A percentile compares a stretch with the other conserved stretches of the same genome.
Conservation (phyloP, 2,329 filamentous ascomycete species). For the Chrysoporthe puriensis region DNA sequence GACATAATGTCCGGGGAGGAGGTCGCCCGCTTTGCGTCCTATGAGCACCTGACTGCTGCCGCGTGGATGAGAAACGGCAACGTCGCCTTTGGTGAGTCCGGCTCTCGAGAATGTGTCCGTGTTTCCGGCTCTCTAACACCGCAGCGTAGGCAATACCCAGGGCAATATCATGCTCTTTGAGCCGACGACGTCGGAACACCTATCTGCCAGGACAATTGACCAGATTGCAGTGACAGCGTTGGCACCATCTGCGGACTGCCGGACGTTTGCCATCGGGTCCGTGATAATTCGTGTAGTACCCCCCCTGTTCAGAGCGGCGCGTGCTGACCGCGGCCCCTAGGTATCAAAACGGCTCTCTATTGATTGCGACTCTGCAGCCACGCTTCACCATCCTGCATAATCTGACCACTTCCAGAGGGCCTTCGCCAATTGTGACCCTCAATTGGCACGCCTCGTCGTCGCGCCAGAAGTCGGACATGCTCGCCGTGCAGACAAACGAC, state of each 20-base stretch:
- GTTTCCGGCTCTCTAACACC: background rate
- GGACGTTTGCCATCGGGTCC: slow-evolving; percentile 95
- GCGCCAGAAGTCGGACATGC: slow-evolving; percentile 96
- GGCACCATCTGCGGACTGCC: slow-evolving; percentile 85
- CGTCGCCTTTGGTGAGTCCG: slow-evolving; percentile 83
- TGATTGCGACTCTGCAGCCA: slow-evolving; percentile 87
- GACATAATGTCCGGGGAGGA: slow-evolving; percentile 91
- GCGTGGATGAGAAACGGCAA: slow-evolving; percentile 98
- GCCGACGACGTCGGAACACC: slow-evolving; percentile 87
- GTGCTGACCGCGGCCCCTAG: slow-evolving; percentile 49
- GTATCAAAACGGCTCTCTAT: slow-evolving; percentile 91
- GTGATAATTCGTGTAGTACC: slow-evolving; percentile 28
- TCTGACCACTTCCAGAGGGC: slow-evolving; percentile 78
- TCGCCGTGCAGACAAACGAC: slow-evolving; percentile 88
- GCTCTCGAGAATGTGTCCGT: background rate
- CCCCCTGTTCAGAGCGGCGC: slow-evolving; percentile 5
- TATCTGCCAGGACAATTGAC: slow-evolving; percentile 84
- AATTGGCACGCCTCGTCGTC: slow-evolving; percentile 97
- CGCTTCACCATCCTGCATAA: slow-evolving; percentile 94
- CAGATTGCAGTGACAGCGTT: slow-evolving; percentile 95
- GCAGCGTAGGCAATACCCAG: slow-evolving; percentile 75
- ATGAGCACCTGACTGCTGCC: slow-evolving; percentile 82
- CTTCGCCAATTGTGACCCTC: slow-evolving; percentile 84
- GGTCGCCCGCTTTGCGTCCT: slow-evolving; percentile 88
- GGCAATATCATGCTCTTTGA: slow-evolving; percentile 95